Evolutionary conservation across 129 eudicot genomes (phyloP).

Genomic region (Flaveria trinervia): DNA sequence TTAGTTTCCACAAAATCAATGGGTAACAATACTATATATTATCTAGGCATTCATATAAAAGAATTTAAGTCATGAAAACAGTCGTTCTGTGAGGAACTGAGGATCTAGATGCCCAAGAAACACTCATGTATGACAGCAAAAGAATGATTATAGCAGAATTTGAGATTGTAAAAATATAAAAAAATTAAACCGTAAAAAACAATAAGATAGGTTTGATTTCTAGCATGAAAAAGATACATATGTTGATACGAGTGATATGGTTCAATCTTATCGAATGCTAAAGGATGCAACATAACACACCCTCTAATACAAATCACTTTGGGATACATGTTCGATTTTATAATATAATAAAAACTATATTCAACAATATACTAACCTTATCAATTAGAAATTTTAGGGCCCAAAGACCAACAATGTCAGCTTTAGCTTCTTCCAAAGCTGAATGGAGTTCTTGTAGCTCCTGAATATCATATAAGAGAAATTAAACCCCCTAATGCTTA

Average conservation of each 20-base stretch:
- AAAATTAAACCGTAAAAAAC: neutral
- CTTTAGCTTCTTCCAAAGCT: slow-evolving; percentile 96
- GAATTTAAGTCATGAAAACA: neutral
- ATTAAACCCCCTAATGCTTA: neutral
- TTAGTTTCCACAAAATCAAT: neutral
- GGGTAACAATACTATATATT: neutral
- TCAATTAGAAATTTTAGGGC: slow-evolving; percentile 78
- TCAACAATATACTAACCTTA: slow-evolving; percentile 48
- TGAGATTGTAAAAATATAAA: neutral
- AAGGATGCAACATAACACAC: slow-evolving; percentile 4
- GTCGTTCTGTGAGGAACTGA: neutral
- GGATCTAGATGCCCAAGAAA: neutral
- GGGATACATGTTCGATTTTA: neutral
- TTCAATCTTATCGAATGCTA: slow-evolving; percentile 6
- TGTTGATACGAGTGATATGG: neutral
- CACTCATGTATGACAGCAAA: neutral
- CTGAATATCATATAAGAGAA: slow-evolving; percentile 38
- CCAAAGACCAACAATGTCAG: slow-evolving; percentile 99
- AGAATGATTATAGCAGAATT: neutral
- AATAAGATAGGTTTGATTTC: neutral
- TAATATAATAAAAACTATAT: neutral
- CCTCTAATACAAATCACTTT: neutral
- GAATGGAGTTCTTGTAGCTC: slow-evolving; percentile 97
- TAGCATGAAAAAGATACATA: neutral
- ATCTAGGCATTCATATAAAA: neutral